phyloP scores from a whole-genome alignment of 106 monocot genomes.

The Platanthera guangdongensis region DNA sequence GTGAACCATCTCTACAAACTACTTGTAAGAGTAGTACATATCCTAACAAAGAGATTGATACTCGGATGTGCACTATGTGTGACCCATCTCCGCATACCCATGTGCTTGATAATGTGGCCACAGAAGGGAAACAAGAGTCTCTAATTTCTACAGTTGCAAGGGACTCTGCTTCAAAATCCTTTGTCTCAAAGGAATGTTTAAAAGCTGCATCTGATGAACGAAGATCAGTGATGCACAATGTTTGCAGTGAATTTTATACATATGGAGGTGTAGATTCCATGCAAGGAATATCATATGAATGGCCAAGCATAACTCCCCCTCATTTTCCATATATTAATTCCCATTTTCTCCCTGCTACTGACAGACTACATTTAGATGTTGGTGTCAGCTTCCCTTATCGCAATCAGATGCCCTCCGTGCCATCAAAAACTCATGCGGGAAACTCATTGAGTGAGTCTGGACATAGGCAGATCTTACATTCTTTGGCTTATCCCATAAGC shows the following conservation, averaged over 20 bases:
- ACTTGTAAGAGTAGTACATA: not conserved
- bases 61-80: not conserved
- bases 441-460: constrained; percentile 34
- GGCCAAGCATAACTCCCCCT: constrained; percentile 39
- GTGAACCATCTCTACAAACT: not conserved
- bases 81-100: not conserved
- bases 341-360: constrained; percentile 48
- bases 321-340: constrained; percentile 35
- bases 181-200: constrained; percentile 6
- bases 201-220: constrained; percentile 11
- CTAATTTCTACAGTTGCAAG: not conserved
- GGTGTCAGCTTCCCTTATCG: constrained; percentile 45
- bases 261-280: constrained; percentile 14
- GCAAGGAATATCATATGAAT: constrained; percentile 46
- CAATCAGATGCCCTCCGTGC: constrained; percentile 35
- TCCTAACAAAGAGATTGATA: constrained; percentile 2
- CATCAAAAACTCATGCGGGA: constrained; percentile 39
- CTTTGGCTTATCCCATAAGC: constrained; percentile 51
- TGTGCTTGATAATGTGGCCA: not conserved
- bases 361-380: constrained; percentile 77
- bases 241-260: constrained; percentile 8
- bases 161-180: constrained; percentile 4
- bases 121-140: not conserved
- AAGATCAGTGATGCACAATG: constrained; percentile 12
- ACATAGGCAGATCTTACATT: constrained; percentile 32